Percentiles rank a stretch among this genome's conserved stretches.
phyloP scores from a whole-genome alignment of 78 protist genomes.

The Dictyostelium purpureum region DNA sequence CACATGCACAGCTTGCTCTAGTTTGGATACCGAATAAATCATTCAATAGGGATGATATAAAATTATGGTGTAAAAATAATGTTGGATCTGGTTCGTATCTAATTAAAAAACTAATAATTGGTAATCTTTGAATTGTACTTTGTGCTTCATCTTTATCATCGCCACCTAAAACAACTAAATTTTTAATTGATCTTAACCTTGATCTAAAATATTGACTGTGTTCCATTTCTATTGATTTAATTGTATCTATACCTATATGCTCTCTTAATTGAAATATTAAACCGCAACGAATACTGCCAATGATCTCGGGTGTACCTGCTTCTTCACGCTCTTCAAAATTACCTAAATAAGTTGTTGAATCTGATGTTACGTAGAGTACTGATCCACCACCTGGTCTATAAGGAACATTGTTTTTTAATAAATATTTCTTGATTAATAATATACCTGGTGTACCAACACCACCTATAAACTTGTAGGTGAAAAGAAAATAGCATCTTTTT shows the following conservation, averaged over 20 bases:
- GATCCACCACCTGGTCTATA: constrained; percentile 93
- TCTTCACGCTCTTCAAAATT: constrained; percentile 90
- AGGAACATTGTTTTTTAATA: constrained; percentile 26
- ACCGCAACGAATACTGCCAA: constrained; percentile 92
- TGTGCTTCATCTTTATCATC: background rate
- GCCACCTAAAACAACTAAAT: constrained; percentile 8
- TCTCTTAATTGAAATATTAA: constrained; percentile 72
- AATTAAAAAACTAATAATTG: constrained; percentile 43
- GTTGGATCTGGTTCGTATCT: constrained; percentile 32
- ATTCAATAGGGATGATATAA: constrained; percentile 90
- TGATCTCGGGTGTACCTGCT: constrained; percentile 94
- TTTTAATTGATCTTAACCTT: background rate
- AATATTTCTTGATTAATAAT: constrained; percentile 68
- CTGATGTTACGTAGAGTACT: constrained; percentile 85
- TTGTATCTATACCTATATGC: constrained; percentile 15
- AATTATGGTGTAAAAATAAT: constrained; percentile 90
- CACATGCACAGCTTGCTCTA: constrained; percentile 95
- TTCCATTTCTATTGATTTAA: background rate
- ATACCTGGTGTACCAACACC: constrained; percentile 94
- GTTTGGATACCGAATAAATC: constrained; percentile 97
- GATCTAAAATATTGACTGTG: constrained; percentile 4
- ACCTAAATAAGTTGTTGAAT: constrained; percentile 78
- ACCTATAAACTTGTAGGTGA: constrained; percentile 94
- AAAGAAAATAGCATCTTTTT: constrained; percentile 90
- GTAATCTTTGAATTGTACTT: background rate